Conservation (phyloP, 2,329 filamentous ascomycete species). For the Cryphonectria parasitica region DNA sequence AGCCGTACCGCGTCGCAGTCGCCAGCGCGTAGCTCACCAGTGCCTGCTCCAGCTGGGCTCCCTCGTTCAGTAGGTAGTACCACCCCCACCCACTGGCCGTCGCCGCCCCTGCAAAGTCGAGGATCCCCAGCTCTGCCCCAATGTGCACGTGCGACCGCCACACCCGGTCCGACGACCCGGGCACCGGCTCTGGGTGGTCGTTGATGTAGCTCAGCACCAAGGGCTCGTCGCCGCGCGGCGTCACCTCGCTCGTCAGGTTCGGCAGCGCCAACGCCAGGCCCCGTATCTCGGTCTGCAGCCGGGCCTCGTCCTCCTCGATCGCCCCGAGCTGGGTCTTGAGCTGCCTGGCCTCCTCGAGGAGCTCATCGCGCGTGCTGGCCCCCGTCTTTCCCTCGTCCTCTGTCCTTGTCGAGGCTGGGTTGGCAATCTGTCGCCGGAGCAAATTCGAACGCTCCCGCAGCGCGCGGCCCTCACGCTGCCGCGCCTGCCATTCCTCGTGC, state of each 20-base stretch:
- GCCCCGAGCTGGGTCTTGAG: conserved; percentile 65
- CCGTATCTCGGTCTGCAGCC: conserved; percentile 68
- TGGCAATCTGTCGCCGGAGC: conserved; percentile 61
- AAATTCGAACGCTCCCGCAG: conserved; percentile 70
- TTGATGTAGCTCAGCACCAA: conserved; percentile 79
- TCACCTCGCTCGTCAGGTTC: conserved; percentile 79
- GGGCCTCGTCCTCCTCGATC: conserved; percentile 66
- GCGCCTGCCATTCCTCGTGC: conserved; percentile 60
- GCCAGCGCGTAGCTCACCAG: conserved; percentile 83
- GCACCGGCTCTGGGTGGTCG: conserved; percentile 56
- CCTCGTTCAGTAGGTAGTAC: conserved; percentile 95
- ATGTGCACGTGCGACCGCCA: conserved; percentile 85
- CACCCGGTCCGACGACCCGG: conserved; percentile 45
- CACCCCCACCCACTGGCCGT: conserved; percentile 93
- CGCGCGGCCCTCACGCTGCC: conserved; percentile 62
- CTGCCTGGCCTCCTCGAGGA: conserved; percentile 65
- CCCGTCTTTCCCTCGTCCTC: conserved; percentile 37
- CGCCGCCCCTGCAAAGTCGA: conserved; percentile 84
- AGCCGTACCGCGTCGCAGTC: conserved; percentile 70
- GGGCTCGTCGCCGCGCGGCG: conserved; percentile 71
- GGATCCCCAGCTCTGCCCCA: conserved; percentile 80
- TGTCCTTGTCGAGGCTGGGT: conserved; percentile 52
- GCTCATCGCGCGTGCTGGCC: conserved; percentile 50
- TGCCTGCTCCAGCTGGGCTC: conserved; percentile 91
- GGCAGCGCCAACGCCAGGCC: conserved; percentile 77